Evolutionary conservation across 805 yeast species (phyloP).

Genomic region (Kuraishia floccosa): DNA sequence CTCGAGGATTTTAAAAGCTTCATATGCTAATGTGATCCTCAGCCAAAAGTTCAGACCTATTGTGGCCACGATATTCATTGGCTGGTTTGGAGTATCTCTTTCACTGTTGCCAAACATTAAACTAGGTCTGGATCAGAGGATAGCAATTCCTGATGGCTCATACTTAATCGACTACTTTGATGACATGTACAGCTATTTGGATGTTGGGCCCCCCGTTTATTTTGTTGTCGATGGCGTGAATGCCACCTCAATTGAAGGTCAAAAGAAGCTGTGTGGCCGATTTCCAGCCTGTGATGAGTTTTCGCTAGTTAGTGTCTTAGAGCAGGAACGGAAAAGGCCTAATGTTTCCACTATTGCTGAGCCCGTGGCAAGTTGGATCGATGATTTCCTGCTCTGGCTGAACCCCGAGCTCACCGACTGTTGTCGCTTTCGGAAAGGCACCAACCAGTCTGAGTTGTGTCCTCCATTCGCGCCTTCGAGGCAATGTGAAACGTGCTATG

Average conservation of each 20-base stretch:
- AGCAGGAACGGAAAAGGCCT: conserved; percentile 70
- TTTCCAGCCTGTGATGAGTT: conserved; percentile 74
- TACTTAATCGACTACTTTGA: conserved; percentile 73
- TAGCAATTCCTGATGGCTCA: conserved; percentile 78
- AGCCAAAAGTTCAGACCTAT: conserved; percentile 30
- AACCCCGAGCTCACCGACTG: conserved; percentile 84
- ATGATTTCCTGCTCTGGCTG: conserved; percentile 78
- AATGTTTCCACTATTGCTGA: conserved; percentile 57
- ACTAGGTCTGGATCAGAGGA: conserved; percentile 81
- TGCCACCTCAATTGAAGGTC: conserved; percentile 48
- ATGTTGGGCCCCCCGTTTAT: conserved; percentile 88
- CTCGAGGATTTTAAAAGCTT: conserved; percentile 27
- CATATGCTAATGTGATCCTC: conserved; percentile 53
- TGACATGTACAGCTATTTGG: conserved; percentile 60
- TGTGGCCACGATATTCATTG: conserved; percentile 41
- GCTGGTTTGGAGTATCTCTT: conserved; percentile 60
- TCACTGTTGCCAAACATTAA: conserved; percentile 56
- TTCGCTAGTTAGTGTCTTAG: conserved; percentile 72
- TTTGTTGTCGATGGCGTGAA: conserved; percentile 67
- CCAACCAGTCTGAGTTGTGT: conserved; percentile 44
- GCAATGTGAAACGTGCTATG: conserved; percentile 65
- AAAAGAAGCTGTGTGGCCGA: conserved; percentile 75
- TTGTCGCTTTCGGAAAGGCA: conserved; percentile 55
- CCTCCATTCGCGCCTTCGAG: conserved; percentile 55
- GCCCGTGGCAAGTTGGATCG: conserved; percentile 89